Evolutionary conservation across 2,329 filamentous ascomycete genomes (phyloP).

Genomic region (Knufia petricola): DNA sequence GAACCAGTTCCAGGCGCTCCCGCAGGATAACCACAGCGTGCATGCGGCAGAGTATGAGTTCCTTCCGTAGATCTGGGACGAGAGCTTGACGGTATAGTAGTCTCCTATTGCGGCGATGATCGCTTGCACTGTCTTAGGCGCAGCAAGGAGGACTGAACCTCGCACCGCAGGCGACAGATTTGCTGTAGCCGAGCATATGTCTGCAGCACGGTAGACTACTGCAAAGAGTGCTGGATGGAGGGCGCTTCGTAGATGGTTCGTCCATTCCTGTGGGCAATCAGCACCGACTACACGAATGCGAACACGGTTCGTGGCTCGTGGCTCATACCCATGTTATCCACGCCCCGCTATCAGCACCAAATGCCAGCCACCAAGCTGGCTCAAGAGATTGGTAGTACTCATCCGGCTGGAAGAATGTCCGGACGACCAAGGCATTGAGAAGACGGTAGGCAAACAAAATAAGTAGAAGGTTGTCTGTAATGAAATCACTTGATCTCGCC

Average conservation of each 20-base stretch:
- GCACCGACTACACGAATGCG: conserved; percentile 6
- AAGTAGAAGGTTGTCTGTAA: conserved; percentile 26
- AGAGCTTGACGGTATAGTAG: conserved; percentile 79
- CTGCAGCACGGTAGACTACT: conserved; percentile 55
- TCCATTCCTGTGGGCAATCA: conserved; percentile 66
- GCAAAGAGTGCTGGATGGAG: conserved; percentile 86
- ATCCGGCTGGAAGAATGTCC: conserved; percentile 96
- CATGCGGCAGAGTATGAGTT: conserved; percentile 56
- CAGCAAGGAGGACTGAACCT: conserved; percentile 58
- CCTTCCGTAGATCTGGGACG: conserved; percentile 60
- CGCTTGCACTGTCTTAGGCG: conserved; percentile 69
- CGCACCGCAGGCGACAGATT: conserved; percentile 46
- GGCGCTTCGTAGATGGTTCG: conserved; percentile 74
- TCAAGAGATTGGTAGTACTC: conserved; percentile 95
- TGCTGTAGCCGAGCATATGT: conserved; percentile 47
- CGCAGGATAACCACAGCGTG: conserved; percentile 60
- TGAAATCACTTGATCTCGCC: background rate
- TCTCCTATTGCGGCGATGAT: conserved; percentile 68
- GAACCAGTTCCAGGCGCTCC: conserved; percentile 94
- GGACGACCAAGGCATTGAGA: conserved; percentile 65
- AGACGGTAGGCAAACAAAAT: conserved; percentile 59
- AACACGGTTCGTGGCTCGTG: no score
- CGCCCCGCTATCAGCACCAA: conserved; percentile 59
- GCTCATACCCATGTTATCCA: conserved; percentile 88
- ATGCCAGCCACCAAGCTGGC: conserved; percentile 82